A percentile compares a stretch with the other conserved stretches of the same genome.
These are phyloP conservation scores for Chlamydomonas incerta DNA, from an alignment of 139 green algal genomes.

Conservation along the genomic window DNA sequence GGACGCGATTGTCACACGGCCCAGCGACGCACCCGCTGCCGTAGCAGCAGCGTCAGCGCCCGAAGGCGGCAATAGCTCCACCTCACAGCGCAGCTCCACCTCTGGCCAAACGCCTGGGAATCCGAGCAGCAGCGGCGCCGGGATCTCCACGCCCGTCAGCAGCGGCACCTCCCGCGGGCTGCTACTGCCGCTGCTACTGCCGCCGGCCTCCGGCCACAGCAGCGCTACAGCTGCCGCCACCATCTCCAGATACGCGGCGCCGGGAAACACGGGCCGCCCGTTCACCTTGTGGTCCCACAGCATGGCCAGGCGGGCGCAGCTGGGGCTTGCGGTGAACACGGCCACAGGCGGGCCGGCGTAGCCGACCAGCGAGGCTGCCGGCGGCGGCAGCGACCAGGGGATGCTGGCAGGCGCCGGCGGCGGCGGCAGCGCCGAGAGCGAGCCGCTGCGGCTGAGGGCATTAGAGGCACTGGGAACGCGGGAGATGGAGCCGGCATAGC, in stretches of 20 bases:
- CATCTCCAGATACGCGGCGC: constrained; percentile 46
- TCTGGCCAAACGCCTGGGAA: neutral
- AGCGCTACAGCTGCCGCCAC: constrained; percentile 14
- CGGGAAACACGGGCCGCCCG: constrained; percentile 41
- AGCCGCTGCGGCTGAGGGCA: too few relatives aligned
- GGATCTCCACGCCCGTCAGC: constrained; percentile 21
- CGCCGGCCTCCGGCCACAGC: neutral
- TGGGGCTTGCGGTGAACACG: neutral
- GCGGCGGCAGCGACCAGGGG: too few relatives aligned
- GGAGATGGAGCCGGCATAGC: too few relatives aligned
- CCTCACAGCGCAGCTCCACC: neutral
- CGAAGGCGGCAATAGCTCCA: neutral
- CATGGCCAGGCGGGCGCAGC: constrained; percentile 17
- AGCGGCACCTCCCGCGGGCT: neutral
- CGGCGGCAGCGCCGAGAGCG: too few relatives aligned
- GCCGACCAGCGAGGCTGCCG: too few relatives aligned
- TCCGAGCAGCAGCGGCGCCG: constrained; percentile 41
- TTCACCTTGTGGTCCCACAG: constrained; percentile 45
- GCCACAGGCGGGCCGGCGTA: neutral
- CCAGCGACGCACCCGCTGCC: neutral
- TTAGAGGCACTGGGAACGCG: too few relatives aligned
- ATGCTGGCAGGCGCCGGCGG: too few relatives aligned
- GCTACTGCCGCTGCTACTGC: neutral
- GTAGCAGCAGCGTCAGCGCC: too few relatives aligned
- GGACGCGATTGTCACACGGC: constrained; percentile 4